A percentile compares a stretch with the other conserved stretches of the same genome.
These are phyloP conservation scores for Spergularia bocconei DNA, from an alignment of 148 eudicot genomes.

Conservation along the genomic window DNA sequence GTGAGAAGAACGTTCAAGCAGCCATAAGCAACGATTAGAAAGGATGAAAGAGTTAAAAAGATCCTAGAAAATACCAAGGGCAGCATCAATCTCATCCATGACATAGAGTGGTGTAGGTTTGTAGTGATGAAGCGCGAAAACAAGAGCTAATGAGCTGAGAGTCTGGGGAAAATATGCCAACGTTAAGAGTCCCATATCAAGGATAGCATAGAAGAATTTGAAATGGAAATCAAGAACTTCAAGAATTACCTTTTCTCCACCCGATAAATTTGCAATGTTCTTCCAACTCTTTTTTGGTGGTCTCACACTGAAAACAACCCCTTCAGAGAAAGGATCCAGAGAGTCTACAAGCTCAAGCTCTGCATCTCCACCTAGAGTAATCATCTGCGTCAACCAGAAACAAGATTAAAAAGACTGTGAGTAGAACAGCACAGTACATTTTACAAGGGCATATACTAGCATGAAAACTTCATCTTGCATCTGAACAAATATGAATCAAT, in stretches of 20 bases:
- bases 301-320: conserved; percentile 96
- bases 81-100: conserved; percentile 99
- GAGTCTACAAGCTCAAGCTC: conserved; percentile 98
- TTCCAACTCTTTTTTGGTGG: conserved; percentile 99
- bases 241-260: conserved; percentile 87
- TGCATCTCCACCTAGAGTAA: conserved; percentile 98
- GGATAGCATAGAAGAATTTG: background rate
- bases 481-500: too few relatives aligned
- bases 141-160: conserved; percentile 92
- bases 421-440: background rate
- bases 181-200: background rate
- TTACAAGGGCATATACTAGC: too few relatives aligned
- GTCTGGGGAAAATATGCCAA: conserved; percentile 47
- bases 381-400: conserved; percentile 60
- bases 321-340: conserved; percentile 96
- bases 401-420: background rate
- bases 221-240: background rate
- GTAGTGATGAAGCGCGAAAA: conserved; percentile 96
- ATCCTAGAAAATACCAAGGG: conserved; percentile 54
- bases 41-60: background rate
- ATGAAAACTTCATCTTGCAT: background rate
- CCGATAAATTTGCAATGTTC: conserved; percentile 91
- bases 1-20: conserved; percentile 1
- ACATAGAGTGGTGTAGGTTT: conserved; percentile 96
- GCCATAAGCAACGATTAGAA: background rate